These are phyloP conservation scores for Russula ochroleuca DNA, from an alignment of 768 basidiomycete species.

Conservation along the genomic window DNA sequence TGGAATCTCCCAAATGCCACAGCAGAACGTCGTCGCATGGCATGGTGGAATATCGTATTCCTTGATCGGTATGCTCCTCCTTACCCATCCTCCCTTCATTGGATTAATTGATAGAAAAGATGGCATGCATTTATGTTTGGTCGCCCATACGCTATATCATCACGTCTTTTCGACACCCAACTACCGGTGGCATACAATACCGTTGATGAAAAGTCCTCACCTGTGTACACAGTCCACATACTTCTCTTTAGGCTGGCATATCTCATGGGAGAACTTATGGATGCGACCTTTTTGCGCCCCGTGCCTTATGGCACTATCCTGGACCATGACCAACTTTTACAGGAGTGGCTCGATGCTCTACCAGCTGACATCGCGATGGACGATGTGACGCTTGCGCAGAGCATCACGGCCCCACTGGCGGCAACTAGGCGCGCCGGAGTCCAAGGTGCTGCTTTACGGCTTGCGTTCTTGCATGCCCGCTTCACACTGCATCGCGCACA, in stretches of 20 bases:
- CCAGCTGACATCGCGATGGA: slow-evolving; percentile 72
- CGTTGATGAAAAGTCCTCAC: slow-evolving; percentile 55
- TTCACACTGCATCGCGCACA: slow-evolving; percentile 82
- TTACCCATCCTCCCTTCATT: slow-evolving; percentile 15
- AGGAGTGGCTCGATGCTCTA: slow-evolving; percentile 72
- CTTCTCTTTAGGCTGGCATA: slow-evolving; percentile 73
- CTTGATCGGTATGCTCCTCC: slow-evolving; percentile 60
- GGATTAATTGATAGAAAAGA: slow-evolving; percentile 37
- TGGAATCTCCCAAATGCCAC: slow-evolving; percentile 65
- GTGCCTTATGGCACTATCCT: slow-evolving; percentile 71
- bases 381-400: slow-evolving; percentile 68
- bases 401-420: slow-evolving; percentile 58
- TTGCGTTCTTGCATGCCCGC: slow-evolving; percentile 75
- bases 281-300: slow-evolving; percentile 68
- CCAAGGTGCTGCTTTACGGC: slow-evolving; percentile 76
- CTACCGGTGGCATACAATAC: slow-evolving; percentile 67
- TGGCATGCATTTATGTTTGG: slow-evolving; percentile 91
- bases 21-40: slow-evolving; percentile 79
- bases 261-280: slow-evolving; percentile 80
- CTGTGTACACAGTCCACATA: slow-evolving; percentile 69
- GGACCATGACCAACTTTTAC: slow-evolving; percentile 65
- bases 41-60: slow-evolving; percentile 86
- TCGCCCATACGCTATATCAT: slow-evolving; percentile 66
- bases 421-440: slow-evolving; percentile 65
- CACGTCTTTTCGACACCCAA: slow-evolving; percentile 81